Conservation (phyloP, 1,284 basidiomycete species). For the Leccinum griseonigrum region DNA sequence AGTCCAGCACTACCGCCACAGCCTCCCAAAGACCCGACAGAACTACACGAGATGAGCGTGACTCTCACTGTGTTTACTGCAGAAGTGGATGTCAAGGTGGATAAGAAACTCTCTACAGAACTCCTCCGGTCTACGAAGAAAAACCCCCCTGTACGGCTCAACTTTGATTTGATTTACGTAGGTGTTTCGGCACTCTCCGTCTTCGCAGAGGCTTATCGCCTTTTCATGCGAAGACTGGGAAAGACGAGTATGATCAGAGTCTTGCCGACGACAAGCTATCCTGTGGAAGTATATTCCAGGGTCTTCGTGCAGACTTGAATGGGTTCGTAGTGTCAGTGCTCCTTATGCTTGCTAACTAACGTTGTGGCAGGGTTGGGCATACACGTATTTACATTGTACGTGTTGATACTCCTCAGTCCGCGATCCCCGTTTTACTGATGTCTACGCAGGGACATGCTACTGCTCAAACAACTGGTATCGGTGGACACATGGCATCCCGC, state of each 20-base stretch:
- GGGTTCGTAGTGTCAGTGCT: slow-evolving; percentile 47
- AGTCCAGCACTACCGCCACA: slow-evolving; percentile 40
- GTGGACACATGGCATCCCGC: slow-evolving; percentile 34
- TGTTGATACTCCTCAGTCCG: slow-evolving; percentile 1
- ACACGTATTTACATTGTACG: slow-evolving; percentile 78
- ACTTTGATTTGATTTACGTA: slow-evolving; percentile 86
- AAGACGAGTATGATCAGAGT: slow-evolving; percentile 83
- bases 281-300: slow-evolving; percentile 82
- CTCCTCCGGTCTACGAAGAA: slow-evolving; percentile 95
- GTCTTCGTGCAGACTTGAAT: slow-evolving; percentile 79
- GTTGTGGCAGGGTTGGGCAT: slow-evolving; percentile 48
- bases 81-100: slow-evolving; percentile 72
- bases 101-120: slow-evolving; percentile 73
- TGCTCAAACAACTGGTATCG: slow-evolving; percentile 89
- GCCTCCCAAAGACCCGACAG: slow-evolving; percentile 52
- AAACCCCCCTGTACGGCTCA: slow-evolving; percentile 78
- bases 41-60: slow-evolving; percentile 63
- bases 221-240: slow-evolving; percentile 62
- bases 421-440: background rate
- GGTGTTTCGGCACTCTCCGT: slow-evolving; percentile 25
- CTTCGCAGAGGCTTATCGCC: slow-evolving; percentile 1
- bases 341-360: slow-evolving; percentile 11
- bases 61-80: slow-evolving; percentile 83
- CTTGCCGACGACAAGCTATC: slow-evolving; percentile 62
- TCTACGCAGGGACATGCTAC: slow-evolving; percentile 69